Evolutionary conservation across 2,329 filamentous ascomycete genomes (phyloP), one percentile per base, ranked within the genome.

Genomic region (Cryphonectria parasitica): DNA sequence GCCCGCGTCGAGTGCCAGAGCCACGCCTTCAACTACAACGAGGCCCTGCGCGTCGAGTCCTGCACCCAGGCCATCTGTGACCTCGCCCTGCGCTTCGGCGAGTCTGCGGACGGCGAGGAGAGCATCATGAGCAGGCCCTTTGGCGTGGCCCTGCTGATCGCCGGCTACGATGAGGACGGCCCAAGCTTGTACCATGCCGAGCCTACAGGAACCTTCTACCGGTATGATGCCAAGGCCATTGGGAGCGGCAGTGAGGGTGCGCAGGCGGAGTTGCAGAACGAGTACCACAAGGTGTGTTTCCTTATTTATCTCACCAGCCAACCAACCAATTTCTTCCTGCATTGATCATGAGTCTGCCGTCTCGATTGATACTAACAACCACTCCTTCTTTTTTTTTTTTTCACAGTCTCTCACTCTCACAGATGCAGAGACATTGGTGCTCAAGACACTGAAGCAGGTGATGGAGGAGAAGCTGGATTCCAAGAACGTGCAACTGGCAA

Each of bases 391-490:
- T 64, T 25, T 13, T 11, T 11, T 10, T 10, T 19, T 4, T 64
- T 25, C 22, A 49, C 74, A 92, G 89, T 98, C 95, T 70, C 88
- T 99, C 74, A 97, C 95, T 58, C 91, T 99, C 73, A 86, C 88
- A 70, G 96, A 99, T 80, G 96, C 96, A 71, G 96, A 99, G 85
- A 96, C 95, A 3, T 85, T 99, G 75, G 95, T 97, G 66, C 86
- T 99, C 78, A 98, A 98, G 89, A 99, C 96, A 52, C 83, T 99
- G 81, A 99, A 98, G 88, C 96, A 99, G 85, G 96, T 99, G 76
- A 99, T 99, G 96, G 96, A 99, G 85, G 96, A 99, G 90, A 99
- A 99, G 86, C 88, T 99, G 72, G 96, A 99, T 81, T 89, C 94
- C 74, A 99, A 99, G 89, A 99, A 99, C 80, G 96, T 99, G 75